phyloP scores from a whole-genome alignment of 495 filamentous ascomycete genomes.

The Neurospora terricola region DNA sequence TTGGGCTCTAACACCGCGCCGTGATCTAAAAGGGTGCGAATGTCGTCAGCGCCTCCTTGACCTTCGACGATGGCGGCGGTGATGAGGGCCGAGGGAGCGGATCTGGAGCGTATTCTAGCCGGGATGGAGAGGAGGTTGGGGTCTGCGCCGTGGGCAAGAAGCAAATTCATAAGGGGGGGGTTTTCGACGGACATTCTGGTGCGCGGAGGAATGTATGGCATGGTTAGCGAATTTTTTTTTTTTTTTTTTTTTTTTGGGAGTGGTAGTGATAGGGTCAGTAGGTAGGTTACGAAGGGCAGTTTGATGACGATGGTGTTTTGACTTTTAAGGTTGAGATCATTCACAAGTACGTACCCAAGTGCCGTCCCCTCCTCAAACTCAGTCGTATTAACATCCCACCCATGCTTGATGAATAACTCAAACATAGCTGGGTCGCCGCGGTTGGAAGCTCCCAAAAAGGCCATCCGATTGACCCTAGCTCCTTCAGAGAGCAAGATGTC shows the following conservation, averaged over 20 bases:
- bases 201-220: background rate
- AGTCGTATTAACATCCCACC: background rate
- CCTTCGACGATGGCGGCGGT: background rate
- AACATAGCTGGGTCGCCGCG: background rate
- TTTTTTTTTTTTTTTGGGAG: too few species aligned
- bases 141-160: background rate
- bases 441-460: rapidly evolving
- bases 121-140: background rate
- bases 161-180: background rate
- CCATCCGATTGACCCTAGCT: background rate
- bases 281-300: too few species aligned
- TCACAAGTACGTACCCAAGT: background rate
- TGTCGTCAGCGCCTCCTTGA: background rate
- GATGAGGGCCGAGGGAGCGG: background rate
- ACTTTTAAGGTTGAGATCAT: too few species aligned
- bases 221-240: too few species aligned
- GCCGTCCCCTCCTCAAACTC: background rate
- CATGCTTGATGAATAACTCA: background rate
- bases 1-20: background rate
- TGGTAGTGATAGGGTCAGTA: too few species aligned
- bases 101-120: background rate
- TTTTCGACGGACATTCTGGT: background rate
- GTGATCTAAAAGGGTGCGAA: background rate
- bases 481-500: background rate
- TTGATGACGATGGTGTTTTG: too few species aligned